These are phyloP conservation scores for Melastoma candidum DNA, from an alignment of 441 rosid genomes.

Conservation along the genomic window DNA sequence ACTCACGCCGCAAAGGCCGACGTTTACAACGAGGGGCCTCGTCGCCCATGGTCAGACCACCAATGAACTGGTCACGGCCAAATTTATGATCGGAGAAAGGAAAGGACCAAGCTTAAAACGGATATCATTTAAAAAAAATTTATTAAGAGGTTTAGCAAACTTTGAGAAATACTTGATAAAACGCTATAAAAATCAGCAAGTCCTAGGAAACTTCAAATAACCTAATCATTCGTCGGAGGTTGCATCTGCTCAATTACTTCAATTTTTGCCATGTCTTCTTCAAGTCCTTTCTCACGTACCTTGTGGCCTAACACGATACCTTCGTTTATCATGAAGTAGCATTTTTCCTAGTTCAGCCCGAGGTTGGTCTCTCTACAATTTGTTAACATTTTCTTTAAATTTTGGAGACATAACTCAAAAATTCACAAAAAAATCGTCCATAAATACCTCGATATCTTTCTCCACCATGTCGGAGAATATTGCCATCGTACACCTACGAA, in stretches of 20 bases:
- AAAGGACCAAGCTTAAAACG: not conserved
- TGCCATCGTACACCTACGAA: not conserved
- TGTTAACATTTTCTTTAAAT: not conserved
- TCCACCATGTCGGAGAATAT: slow-evolving; percentile 1
- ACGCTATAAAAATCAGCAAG: not conserved
- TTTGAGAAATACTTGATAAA: not conserved
- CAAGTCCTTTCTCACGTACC: too few species aligned
- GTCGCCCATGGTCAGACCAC: too few species aligned
- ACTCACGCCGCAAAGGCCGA: too few species aligned
- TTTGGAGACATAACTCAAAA: not conserved
- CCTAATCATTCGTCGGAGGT: not conserved
- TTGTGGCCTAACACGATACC: too few species aligned
- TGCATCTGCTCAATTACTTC: too few species aligned
- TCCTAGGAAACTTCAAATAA: not conserved
- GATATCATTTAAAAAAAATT: not conserved
- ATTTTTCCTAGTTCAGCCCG: not conserved
- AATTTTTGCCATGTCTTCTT: too few species aligned
- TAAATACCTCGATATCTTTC: not conserved
- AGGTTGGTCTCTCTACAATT: not conserved
- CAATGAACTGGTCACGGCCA: too few species aligned
- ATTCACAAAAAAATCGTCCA: not conserved
- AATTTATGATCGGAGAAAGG: too few species aligned
- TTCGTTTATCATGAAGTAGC: not conserved
- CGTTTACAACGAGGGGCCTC: too few species aligned
- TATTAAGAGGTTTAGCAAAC: not conserved